Conservation (phyloP, 441 rosid genomes). For the Populus hybrid region DNA sequence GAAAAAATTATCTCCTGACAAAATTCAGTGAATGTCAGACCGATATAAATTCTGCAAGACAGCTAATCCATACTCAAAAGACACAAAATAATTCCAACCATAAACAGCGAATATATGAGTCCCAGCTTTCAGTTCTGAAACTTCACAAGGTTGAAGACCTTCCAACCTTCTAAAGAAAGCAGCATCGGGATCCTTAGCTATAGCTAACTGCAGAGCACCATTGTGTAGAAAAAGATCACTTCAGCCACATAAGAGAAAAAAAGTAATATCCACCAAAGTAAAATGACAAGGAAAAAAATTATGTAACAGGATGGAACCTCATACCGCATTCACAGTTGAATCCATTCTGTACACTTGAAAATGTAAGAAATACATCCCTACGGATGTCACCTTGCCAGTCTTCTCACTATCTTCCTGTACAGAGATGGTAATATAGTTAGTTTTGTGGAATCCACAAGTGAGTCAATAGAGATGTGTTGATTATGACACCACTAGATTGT, state of each 20-base stretch:
- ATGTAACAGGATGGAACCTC: slow-evolving; percentile 17
- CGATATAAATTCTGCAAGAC: slow-evolving; percentile 8
- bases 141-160: slow-evolving; percentile 99
- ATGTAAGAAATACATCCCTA: slow-evolving; percentile 96
- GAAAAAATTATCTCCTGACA: slow-evolving; percentile 89
- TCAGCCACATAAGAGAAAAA: no score
- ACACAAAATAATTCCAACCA: slow-evolving; percentile 45
- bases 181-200: slow-evolving; percentile 96
- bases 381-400: slow-evolving; percentile 88
- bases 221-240: slow-evolving; percentile 3
- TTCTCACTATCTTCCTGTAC: slow-evolving; percentile 93
- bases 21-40: slow-evolving; percentile 24
- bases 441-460: neutral
- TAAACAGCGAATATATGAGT: slow-evolving; percentile 96
- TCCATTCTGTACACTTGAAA: slow-evolving; percentile 98
- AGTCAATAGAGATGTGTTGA: slow-evolving; percentile 1
- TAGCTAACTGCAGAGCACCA: slow-evolving; percentile 66
- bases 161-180: slow-evolving; percentile 94
- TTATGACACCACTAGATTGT: neutral
- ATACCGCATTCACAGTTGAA: slow-evolving; percentile 85
- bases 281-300: neutral
- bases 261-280: neutral
- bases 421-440: slow-evolving; percentile 15
- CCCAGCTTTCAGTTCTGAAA: slow-evolving; percentile 88
- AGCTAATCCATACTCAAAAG: neutral